A percentile compares a stretch with the other conserved stretches of the same genome.
Evolutionary conservation across 495 filamentous ascomycete species (phyloP).

Genomic region (Penicillium chermesinum): DNA sequence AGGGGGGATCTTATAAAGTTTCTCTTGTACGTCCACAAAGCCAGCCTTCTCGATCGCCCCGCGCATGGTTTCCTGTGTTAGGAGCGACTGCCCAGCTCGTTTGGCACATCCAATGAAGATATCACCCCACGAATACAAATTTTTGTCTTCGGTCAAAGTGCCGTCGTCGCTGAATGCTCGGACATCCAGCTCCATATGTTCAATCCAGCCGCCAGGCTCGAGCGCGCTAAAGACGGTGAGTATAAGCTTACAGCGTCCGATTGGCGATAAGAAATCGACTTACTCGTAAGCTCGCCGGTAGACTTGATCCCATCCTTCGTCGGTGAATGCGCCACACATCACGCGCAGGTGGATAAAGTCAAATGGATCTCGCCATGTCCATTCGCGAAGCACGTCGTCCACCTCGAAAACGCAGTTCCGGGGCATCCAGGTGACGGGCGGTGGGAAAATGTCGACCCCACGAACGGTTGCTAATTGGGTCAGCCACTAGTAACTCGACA

Average conservation of each 20-base stretch:
- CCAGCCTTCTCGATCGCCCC: constrained; percentile 11
- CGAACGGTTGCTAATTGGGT: constrained; percentile 9
- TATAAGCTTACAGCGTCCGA: background rate
- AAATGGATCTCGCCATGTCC: constrained; percentile 23
- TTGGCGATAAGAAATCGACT: constrained; percentile 1
- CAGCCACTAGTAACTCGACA: background rate
- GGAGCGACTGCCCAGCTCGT: constrained; percentile 11
- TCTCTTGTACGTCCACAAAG: constrained; percentile 27
- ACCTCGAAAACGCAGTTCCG: constrained; percentile 23
- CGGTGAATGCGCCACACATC: constrained; percentile 15
- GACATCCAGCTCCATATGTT: constrained; percentile 45
- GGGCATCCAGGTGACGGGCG: constrained; percentile 9
- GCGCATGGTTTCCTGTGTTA: constrained; percentile 16
- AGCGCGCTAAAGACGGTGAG: constrained; percentile 11
- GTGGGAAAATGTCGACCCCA: constrained; percentile 15
- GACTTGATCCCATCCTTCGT: constrained; percentile 22
- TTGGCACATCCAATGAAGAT: constrained; percentile 18
- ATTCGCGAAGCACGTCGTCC: constrained; percentile 22
- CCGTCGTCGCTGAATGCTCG: constrained; percentile 39
- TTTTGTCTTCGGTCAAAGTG: constrained; percentile 21
- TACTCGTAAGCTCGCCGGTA: constrained; percentile 27
- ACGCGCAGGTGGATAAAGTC: constrained; percentile 27
- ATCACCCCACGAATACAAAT: constrained; percentile 15
- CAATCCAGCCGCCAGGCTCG: constrained; percentile 49
- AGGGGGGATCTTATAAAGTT: constrained; percentile 55